Conservation (phyloP, 306 rosid genomes). For the Fragaria vesca region DNA sequence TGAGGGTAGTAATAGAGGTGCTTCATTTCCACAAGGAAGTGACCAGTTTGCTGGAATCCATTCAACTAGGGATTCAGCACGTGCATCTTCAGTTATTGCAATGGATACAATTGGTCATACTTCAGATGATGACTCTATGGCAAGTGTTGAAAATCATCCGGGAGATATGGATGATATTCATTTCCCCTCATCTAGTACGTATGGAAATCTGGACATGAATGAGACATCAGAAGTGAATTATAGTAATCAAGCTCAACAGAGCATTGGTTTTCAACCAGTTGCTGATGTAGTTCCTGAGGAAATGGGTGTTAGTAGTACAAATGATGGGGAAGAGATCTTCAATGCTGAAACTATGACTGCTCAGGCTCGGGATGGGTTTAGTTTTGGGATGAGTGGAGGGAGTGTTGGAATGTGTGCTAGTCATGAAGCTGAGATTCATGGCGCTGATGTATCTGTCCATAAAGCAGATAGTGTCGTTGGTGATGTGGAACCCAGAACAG, state of each 20-base stretch:
- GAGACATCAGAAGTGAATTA: constrained; percentile 84
- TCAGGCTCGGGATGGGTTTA: constrained; percentile 85
- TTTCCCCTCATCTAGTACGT: constrained; percentile 86
- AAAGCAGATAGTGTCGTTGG: constrained; percentile 95
- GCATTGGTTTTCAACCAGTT: constrained; percentile 71
- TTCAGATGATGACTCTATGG: constrained; percentile 88
- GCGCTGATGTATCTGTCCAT: constrained; percentile 89
- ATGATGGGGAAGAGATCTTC: constrained; percentile 82
- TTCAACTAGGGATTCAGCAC: constrained; percentile 76
- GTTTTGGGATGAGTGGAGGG: constrained; percentile 96
- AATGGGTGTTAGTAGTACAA: constrained; percentile 90
- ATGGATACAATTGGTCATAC: constrained; percentile 89
- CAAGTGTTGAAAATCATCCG: constrained; percentile 93
- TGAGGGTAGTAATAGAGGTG: constrained; percentile 58
- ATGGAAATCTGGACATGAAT: constrained; percentile 87
- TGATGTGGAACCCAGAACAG: constrained; percentile 83
- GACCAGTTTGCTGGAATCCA: constrained; percentile 63
- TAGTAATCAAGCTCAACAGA: constrained; percentile 93
- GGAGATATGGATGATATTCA: constrained; percentile 87
- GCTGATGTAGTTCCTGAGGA: constrained; percentile 69
- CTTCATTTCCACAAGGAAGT: constrained; percentile 71
- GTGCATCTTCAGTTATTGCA: constrained; percentile 98
- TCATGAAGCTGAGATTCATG: constrained; percentile 98
- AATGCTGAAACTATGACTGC: constrained; percentile 91
- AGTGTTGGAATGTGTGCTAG: constrained; percentile 99